These are phyloP conservation scores for Leishmania mexicana DNA, from an alignment of 208 protist species.

Conservation along the genomic window DNA sequence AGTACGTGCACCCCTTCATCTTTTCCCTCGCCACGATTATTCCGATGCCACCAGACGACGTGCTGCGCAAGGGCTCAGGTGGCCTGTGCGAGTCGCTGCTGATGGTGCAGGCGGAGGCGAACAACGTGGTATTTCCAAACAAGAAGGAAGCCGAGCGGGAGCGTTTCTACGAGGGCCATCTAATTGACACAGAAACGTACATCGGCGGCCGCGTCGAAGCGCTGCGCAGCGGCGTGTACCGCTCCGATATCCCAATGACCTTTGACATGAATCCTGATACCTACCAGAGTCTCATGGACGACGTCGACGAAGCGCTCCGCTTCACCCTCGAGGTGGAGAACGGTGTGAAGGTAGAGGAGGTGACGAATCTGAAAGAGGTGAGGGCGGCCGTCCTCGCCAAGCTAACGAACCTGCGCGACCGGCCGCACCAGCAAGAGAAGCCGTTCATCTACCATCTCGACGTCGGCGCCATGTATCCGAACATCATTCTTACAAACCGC, in stretches of 20 bases:
- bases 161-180: conserved; percentile 97
- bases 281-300: conserved; percentile 94
- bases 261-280: conserved; percentile 95
- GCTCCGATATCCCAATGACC: conserved; percentile 95
- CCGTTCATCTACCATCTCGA: conserved; percentile 99
- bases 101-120: conserved; percentile 98
- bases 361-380: conserved; percentile 96
- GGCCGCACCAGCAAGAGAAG: conserved; percentile 71
- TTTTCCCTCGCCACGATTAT: conserved; percentile 99
- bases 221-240: conserved; percentile 96
- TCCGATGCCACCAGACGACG: conserved; percentile 98
- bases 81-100: conserved; percentile 99
- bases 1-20: conserved; percentile 99
- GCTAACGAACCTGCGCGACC: conserved; percentile 89
- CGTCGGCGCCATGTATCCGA: conserved; percentile 99
- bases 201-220: conserved; percentile 97
- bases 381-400: conserved; percentile 61
- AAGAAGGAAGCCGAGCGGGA: conserved; percentile 94
- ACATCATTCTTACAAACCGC: conserved; percentile 99
- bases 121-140: conserved; percentile 99
- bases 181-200: conserved; percentile 99
- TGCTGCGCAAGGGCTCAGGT: conserved; percentile 98
- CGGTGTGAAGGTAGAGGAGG: conserved; percentile 80
- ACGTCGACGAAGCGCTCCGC: conserved; percentile 92
- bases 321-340: conserved; percentile 94